phyloP scores from a whole-genome alignment of 2,329 filamentous ascomycete genomes.

The Venturia aucupariae region DNA sequence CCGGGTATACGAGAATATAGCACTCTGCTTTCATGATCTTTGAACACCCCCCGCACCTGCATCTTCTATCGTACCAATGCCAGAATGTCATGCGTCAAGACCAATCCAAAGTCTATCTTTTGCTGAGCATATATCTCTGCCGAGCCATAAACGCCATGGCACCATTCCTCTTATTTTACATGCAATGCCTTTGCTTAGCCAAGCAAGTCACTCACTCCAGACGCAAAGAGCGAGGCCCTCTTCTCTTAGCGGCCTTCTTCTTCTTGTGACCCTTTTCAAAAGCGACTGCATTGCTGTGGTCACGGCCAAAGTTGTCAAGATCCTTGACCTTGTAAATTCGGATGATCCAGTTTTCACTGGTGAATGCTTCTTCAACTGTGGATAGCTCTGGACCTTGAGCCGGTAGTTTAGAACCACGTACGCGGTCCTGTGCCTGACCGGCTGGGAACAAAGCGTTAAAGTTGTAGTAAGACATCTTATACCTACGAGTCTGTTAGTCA shows the following conservation, averaged over 20 bases:
- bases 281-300: conserved; percentile 60
- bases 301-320: conserved; percentile 87
- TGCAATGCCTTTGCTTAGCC: neutral
- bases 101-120: conserved; percentile 1
- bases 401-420: conserved; percentile 74
- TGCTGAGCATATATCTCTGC: neutral
- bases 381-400: conserved; percentile 75
- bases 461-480: conserved; percentile 99
- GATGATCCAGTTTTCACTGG: conserved; percentile 99
- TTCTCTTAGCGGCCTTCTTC: conserved; percentile 66
- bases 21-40: neutral
- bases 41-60: neutral
- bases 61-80: neutral
- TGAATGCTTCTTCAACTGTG: conserved; percentile 92
- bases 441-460: conserved; percentile 84
- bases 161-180: conserved; percentile 4
- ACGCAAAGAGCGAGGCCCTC: conserved; percentile 60
- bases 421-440: conserved; percentile 83
- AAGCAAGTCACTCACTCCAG: conserved; percentile 50
- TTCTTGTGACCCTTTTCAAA: conserved; percentile 78
- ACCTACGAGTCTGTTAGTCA: conserved; percentile 49
- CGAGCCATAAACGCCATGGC: neutral
- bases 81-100: neutral
- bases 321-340: conserved; percentile 99
- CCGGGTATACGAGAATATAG: neutral